phyloP scores from a whole-genome alignment of 2,329 filamentous ascomycete genomes.

The Verticillium zaregamsianum region DNA sequence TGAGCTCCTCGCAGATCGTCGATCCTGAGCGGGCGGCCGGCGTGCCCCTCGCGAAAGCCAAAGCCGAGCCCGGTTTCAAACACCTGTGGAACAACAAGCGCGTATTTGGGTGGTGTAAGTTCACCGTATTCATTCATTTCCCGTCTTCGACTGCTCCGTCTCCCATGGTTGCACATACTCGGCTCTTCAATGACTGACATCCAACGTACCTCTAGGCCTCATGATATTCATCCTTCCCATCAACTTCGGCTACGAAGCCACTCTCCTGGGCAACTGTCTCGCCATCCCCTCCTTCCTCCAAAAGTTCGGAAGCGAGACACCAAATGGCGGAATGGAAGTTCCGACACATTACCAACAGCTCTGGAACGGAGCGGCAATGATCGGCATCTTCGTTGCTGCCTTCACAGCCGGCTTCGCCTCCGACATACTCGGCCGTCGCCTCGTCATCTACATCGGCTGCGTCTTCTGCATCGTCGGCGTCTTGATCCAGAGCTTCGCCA shows the following conservation, averaged over 20 bases:
- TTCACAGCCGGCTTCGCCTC: conserved; percentile 5
- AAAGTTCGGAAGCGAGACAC: not conserved
- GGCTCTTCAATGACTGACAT: too few relatives aligned
- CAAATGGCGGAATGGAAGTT: not conserved
- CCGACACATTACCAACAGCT: conserved; percentile 3
- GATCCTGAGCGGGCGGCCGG: not conserved
- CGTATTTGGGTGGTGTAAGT: conserved; percentile 7
- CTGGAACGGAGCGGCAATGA: conserved; percentile 1
- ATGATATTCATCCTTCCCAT: conserved; percentile 9
- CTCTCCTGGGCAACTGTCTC: conserved; percentile 5
- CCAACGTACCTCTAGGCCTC: not conserved
- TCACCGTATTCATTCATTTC: too few relatives aligned
- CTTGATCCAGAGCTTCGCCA: conserved; percentile 8
- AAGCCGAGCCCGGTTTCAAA: not conserved
- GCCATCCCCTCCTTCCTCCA: not conserved
- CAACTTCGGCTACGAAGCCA: conserved; percentile 7
- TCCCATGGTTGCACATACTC: too few relatives aligned
- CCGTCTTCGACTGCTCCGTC: too few relatives aligned
- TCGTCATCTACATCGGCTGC: conserved; percentile 6
- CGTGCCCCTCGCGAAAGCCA: not conserved
- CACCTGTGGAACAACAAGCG: conserved; percentile 7
- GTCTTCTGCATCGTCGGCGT: conserved; percentile 7
- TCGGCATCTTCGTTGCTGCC: conserved; percentile 7
- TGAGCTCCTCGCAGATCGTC: not conserved
- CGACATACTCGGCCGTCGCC: conserved; percentile 7